These are phyloP conservation scores for Coccomyxa subellipsoidea DNA, from an alignment of 163 green algal species.

Conservation along the genomic window DNA sequence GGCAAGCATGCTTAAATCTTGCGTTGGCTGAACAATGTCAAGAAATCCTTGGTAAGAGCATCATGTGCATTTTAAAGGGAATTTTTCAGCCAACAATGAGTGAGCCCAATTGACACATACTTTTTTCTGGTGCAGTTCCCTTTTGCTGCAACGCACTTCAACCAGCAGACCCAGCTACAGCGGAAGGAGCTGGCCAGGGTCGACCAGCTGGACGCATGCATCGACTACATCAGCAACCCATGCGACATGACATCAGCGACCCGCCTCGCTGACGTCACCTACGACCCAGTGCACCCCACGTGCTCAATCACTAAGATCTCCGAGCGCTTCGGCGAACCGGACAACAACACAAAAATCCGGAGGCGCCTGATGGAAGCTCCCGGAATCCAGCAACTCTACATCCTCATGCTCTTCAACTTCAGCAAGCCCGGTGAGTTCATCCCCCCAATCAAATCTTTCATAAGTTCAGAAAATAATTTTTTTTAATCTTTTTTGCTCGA, in stretches of 20 bases:
- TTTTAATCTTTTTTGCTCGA: too few relatives aligned
- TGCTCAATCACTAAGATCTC: background rate
- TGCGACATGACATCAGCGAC: background rate
- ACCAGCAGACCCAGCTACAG: background rate
- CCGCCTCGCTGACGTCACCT: background rate
- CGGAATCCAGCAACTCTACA: background rate
- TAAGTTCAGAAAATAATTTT: too few relatives aligned
- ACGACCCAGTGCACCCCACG: background rate
- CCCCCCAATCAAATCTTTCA: too few relatives aligned
- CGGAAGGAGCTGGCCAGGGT: background rate
- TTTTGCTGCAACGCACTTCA: background rate
- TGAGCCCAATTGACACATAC: background rate
- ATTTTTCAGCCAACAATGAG: too few relatives aligned
- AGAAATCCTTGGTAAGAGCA: too few relatives aligned
- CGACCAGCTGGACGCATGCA: background rate
- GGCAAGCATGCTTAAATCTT: background rate
- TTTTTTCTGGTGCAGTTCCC: background rate
- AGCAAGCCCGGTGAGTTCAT: background rate
- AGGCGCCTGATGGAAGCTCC: background rate
- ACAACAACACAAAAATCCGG: background rate
- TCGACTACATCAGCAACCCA: background rate
- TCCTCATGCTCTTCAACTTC: conserved; percentile 5
- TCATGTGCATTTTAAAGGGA: too few relatives aligned
- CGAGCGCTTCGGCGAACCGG: background rate
- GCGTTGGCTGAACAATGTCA: background rate